These are phyloP conservation scores for Orychophragmus violaceus DNA, from an alignment of 345 rosid genomes.

Conservation along the genomic window DNA sequence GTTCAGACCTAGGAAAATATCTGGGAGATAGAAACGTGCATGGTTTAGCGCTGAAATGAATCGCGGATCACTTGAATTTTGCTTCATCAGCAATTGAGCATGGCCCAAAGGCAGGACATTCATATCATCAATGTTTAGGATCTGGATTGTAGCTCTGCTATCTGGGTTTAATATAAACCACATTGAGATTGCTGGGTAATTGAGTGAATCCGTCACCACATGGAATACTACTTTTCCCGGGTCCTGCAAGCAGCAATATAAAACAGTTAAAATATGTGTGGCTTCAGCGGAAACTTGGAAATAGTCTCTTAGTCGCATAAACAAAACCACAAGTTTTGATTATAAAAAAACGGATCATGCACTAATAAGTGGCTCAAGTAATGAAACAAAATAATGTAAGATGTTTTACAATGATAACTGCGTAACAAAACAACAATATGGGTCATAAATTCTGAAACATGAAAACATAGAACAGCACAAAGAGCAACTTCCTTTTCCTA, in stretches of 20 bases:
- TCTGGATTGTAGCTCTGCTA: conserved; percentile 52
- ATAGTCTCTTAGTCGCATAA: not conserved
- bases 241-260: conserved; percentile 41
- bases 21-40: conserved; percentile 80
- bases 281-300: conserved; percentile 1
- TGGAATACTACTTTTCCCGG: conserved; percentile 68
- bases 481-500: not conserved
- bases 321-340: conserved; percentile 1
- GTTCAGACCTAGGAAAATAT: conserved; percentile 59
- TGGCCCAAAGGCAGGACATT: conserved; percentile 52
- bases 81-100: conserved; percentile 43
- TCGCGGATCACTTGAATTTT: conserved; percentile 54
- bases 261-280: not conserved
- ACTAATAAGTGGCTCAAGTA: not conserved
- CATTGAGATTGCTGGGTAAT: conserved; percentile 77
- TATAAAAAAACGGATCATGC: not conserved
- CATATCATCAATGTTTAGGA: conserved; percentile 58
- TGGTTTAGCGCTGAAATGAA: conserved; percentile 61
- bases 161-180: conserved; percentile 80
- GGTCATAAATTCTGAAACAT: not conserved
- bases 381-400: not conserved
- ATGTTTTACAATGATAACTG: not conserved
- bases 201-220: conserved; percentile 81
- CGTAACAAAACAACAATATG: not conserved
- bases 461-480: conserved; percentile 10